Percentiles rank a stretch among this genome's conserved stretches.
These are phyloP conservation scores for Podospora pseudoanserina DNA, from an alignment of 495 filamentous ascomycete species.

Conservation along the genomic window DNA sequence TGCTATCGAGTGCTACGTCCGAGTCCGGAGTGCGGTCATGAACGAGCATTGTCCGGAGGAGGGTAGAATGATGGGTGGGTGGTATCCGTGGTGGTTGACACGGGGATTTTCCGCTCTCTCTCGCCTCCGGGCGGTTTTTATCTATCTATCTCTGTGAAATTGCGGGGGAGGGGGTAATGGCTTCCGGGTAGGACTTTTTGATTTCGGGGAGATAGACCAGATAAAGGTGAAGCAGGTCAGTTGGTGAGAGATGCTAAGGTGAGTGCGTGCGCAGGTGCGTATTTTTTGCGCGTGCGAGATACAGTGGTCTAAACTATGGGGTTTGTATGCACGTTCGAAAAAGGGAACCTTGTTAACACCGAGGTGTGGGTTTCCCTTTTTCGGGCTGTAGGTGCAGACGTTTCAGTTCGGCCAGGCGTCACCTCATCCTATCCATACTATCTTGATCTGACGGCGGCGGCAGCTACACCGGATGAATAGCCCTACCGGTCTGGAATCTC, in stretches of 20 bases:
- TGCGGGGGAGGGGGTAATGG: not conserved
- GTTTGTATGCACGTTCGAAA: not conserved
- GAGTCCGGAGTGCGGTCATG: not conserved
- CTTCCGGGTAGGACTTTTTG: not conserved
- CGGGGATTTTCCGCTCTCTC: not conserved
- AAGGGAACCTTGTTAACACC: not conserved
- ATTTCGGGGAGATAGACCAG: not conserved
- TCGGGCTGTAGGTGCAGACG: not conserved
- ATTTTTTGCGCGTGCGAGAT: not conserved
- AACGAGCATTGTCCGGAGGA: not conserved
- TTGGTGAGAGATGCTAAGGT: not conserved
- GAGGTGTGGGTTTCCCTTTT: not conserved
- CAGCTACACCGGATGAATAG: not conserved
- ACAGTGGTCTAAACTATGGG: not conserved
- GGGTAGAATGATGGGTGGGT: not conserved
- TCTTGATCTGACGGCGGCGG: not conserved
- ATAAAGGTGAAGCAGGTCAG: not conserved
- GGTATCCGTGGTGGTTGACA: not conserved
- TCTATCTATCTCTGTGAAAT: not conserved
- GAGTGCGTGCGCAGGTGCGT: constrained; percentile 1
- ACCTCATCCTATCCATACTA: not conserved
- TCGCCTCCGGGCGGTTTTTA: not conserved
- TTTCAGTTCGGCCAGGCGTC: not conserved
- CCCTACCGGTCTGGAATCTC: not conserved
- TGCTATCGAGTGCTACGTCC: not conserved